Evolutionary conservation across 1,284 basidiomycete species (phyloP).

Genomic region (Ustilago bromivora): DNA sequence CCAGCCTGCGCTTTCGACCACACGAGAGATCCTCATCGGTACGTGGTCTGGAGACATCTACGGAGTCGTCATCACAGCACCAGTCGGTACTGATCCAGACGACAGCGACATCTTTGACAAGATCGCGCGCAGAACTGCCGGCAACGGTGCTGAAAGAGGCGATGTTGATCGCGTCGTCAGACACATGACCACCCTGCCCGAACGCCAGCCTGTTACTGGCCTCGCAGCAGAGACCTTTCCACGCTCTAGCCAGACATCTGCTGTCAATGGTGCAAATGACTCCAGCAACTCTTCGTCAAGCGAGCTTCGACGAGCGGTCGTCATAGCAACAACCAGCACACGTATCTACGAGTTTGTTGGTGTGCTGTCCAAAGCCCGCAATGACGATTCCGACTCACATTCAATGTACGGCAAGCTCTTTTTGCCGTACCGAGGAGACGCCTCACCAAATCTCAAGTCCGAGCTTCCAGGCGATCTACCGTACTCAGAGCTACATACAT

Average conservation of each 20-base stretch:
- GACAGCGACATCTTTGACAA: slow-evolving; percentile 67
- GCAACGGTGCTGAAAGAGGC: slow-evolving; percentile 42
- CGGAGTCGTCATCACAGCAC: slow-evolving; percentile 78
- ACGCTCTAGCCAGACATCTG: slow-evolving; percentile 6
- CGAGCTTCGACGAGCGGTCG: slow-evolving; percentile 60
- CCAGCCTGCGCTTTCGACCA: slow-evolving; percentile 66
- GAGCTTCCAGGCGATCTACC: slow-evolving; percentile 66
- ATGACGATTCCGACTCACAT: slow-evolving; percentile 75
- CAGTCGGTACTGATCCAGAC: slow-evolving; percentile 71
- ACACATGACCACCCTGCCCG: slow-evolving; percentile 58
- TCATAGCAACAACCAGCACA: slow-evolving; percentile 87
- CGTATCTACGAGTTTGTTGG: slow-evolving; percentile 93
- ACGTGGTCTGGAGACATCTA: slow-evolving; percentile 71
- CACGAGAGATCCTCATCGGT: slow-evolving; percentile 89
- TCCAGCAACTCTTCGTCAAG: slow-evolving; percentile 7
- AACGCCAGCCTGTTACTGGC: slow-evolving; percentile 63
- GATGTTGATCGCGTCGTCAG: slow-evolving; percentile 58
- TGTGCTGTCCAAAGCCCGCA: slow-evolving; percentile 71
- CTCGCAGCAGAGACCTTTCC: slow-evolving; percentile 50
- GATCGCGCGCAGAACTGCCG: slow-evolving; percentile 62
- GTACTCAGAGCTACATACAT: slow-evolving; percentile 71
- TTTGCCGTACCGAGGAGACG: slow-evolving; percentile 57
- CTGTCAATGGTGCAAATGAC: neutral
- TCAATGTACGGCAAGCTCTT: slow-evolving; percentile 63
- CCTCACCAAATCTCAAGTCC: slow-evolving; percentile 62